phyloP scores from a whole-genome alignment of 176 grass and related monocot species.

The Avena sativa region DNA sequence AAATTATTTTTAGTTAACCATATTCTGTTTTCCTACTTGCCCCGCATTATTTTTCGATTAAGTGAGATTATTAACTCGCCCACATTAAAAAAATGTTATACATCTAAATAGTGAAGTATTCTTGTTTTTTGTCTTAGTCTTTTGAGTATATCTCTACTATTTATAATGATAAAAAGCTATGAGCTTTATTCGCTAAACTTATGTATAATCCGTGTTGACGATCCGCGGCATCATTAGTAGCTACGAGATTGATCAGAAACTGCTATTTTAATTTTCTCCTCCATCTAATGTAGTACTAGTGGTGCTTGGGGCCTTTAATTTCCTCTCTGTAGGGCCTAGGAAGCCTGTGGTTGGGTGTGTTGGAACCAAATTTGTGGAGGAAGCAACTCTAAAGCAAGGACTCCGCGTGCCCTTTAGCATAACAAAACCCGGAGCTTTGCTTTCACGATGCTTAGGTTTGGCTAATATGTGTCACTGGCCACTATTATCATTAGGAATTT shows the following conservation, averaged over 20 bases:
- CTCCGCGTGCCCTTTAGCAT: conserved; percentile 37
- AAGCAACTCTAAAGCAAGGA: conserved; percentile 49
- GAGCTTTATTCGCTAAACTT: conserved; percentile 48
- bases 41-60: neutral
- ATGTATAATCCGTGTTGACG: neutral
- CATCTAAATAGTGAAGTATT: neutral
- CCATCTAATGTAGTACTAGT: conserved; percentile 13
- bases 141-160: neutral
- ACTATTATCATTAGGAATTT: conserved; percentile 31
- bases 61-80: neutral
- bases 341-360: conserved; percentile 34
- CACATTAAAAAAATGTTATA: neutral
- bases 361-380: conserved; percentile 42
- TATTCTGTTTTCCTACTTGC: neutral
- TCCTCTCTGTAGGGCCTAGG: neutral
- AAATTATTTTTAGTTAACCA: neutral
- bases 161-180: neutral
- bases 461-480: conserved; percentile 24
- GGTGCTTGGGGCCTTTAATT: conserved; percentile 11
- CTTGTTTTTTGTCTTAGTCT: neutral
- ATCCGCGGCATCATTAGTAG: conserved; percentile 9
- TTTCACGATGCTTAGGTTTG: conserved; percentile 49
- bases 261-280: neutral
- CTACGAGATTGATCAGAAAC: neutral
- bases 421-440: conserved; percentile 37